Evolutionary conservation across 208 protist species (phyloP).

Genomic region (Trypanosoma caninum): DNA sequence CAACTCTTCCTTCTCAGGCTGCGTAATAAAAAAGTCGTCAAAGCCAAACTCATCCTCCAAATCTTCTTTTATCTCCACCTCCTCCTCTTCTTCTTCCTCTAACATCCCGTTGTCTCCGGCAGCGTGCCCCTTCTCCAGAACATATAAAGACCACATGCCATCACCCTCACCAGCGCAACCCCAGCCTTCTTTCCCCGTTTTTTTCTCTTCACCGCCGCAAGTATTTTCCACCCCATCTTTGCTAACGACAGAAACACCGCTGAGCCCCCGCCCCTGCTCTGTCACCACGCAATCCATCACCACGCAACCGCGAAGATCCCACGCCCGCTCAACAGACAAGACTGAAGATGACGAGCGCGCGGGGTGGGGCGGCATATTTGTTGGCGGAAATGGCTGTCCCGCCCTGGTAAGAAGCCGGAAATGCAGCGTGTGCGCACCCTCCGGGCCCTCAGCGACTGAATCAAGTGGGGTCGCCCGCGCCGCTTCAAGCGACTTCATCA

Average conservation of each 20-base stretch:
- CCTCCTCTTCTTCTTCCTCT: background rate
- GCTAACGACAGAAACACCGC: background rate
- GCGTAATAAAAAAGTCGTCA: constrained; percentile 27
- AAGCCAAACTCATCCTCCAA: constrained; percentile 42
- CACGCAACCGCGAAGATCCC: constrained; percentile 14
- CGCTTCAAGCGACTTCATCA: background rate
- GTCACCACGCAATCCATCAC: constrained; percentile 22
- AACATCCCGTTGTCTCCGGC: background rate
- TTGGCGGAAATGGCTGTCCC: background rate
- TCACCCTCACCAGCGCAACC: background rate
- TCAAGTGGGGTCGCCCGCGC: background rate
- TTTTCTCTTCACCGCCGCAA: background rate
- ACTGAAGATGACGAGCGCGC: background rate
- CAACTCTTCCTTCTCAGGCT: constrained; percentile 1
- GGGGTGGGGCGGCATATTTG: background rate
- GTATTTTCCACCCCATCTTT: background rate
- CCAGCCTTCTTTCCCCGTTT: background rate
- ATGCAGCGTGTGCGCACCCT: background rate
- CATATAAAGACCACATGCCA: constrained; percentile 12
- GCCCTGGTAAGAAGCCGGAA: constrained; percentile 10
- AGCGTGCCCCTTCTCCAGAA: constrained; percentile 10
- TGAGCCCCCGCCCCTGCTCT: too few relatives aligned
- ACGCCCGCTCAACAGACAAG: constrained; percentile 19
- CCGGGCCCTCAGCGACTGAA: background rate
- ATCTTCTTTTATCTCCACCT: background rate